phyloP scores from a whole-genome alignment of 2,329 filamentous ascomycete species.

The Aspergillus unguis region DNA sequence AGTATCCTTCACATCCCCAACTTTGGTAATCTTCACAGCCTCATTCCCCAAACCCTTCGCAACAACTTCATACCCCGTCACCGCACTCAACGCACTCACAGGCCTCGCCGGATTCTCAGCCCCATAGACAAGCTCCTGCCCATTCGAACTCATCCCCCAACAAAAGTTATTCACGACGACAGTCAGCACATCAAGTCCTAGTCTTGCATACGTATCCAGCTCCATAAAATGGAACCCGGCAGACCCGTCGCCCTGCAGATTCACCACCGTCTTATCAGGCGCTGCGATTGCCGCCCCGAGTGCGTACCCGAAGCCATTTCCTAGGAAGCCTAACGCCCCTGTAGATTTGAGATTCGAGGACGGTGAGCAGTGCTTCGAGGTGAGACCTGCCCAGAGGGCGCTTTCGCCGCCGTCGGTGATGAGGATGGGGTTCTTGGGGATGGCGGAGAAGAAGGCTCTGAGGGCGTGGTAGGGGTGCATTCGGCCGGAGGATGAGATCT shows the following conservation, averaged over 20 bases:
- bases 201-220: conserved; percentile 45
- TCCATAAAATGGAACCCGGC: conserved; percentile 48
- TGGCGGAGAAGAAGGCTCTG: conserved; percentile 33
- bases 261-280: conserved; percentile 39
- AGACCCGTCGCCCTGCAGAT: conserved; percentile 46
- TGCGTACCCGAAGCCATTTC: conserved; percentile 47
- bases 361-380: conserved; percentile 33
- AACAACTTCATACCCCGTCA: conserved; percentile 42
- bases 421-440: conserved; percentile 38
- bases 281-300: conserved; percentile 44
- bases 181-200: conserved; percentile 41
- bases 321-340: conserved; percentile 42
- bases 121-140: conserved; percentile 46
- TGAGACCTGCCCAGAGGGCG: conserved; percentile 38
- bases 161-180: conserved; percentile 45
- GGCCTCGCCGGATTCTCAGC: conserved; percentile 29
- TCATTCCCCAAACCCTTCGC: conserved; percentile 40
- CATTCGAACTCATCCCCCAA: conserved; percentile 47
- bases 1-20: conserved; percentile 29
- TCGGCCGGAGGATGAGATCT: conserved; percentile 25
- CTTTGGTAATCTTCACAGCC: conserved; percentile 24
- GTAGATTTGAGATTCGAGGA: conserved; percentile 35
- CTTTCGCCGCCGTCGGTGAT: conserved; percentile 30
- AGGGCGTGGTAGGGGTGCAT: conserved; percentile 46
- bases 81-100: conserved; percentile 28